These are phyloP conservation scores for Phytophthora cryptogea DNA, from an alignment of 352 stramenopile genomes.

Conservation along the genomic window DNA sequence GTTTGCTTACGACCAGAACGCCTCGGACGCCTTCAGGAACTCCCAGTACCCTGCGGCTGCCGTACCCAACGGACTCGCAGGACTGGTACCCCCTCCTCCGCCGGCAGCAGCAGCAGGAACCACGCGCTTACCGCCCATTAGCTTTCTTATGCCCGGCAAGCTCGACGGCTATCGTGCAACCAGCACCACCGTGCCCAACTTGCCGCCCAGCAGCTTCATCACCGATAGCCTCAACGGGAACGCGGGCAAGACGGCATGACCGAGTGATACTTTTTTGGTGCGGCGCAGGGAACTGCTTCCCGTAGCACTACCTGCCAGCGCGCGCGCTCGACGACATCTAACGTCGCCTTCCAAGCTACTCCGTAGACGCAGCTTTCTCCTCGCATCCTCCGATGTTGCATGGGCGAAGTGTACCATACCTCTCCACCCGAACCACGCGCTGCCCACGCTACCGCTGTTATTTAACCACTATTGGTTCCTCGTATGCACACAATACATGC, in stretches of 20 bases:
- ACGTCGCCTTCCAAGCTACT: slow-evolving; percentile 30
- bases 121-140: slow-evolving; percentile 69
- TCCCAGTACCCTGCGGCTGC: slow-evolving; percentile 24
- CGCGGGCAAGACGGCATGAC: slow-evolving; percentile 63
- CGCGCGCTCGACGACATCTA: slow-evolving; percentile 12
- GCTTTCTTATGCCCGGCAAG: slow-evolving; percentile 74
- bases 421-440: slow-evolving; percentile 19
- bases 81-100: slow-evolving; percentile 1
- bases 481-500: slow-evolving; percentile 35
- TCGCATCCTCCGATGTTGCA: slow-evolving; percentile 15
- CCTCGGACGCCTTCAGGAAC: slow-evolving; percentile 42
- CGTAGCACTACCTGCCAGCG: slow-evolving; percentile 14
- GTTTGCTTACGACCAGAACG: slow-evolving; percentile 40
- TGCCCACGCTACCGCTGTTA: slow-evolving; percentile 36
- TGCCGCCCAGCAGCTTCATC: slow-evolving; percentile 62
- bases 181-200: slow-evolving; percentile 38
- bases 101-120: slow-evolving; percentile 25
- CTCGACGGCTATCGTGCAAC: slow-evolving; percentile 62
- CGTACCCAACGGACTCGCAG: slow-evolving; percentile 21
- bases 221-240: slow-evolving; percentile 44
- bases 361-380: slow-evolving; percentile 24
- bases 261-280: slow-evolving; percentile 22
- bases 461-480: slow-evolving; percentile 38
- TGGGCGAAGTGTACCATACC: slow-evolving; percentile 43
- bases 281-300: slow-evolving; percentile 13